Base-by-base conservation (phyloP, 306 rosid species). In the Acmispon strigosus region DNA sequence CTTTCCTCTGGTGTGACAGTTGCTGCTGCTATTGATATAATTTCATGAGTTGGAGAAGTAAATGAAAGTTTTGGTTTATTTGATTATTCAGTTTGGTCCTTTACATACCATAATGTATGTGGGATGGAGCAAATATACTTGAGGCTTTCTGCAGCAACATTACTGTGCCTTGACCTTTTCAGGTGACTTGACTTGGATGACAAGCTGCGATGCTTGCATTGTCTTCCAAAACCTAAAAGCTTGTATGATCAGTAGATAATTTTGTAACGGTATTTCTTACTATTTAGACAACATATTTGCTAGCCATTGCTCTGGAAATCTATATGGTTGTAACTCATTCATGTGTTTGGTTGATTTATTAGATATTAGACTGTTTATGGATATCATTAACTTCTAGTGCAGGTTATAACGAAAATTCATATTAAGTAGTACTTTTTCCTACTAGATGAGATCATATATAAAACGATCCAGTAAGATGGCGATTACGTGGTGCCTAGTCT, bases 131-230 rank as follows among this genome's bases (percentile, higher is more conserved):
- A 61, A 37, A 49, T 66, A 66, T 61, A 73, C 77, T 62, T 66
- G 15, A 24, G 75, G 76, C 80, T 78, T 76, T 73, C 36, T 81
- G 81, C 82, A 58, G 80, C 84, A 70, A 63, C 78, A 55, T 84
- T 72, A 10, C 66, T 24, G 22, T 62, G 70, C 43, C 75, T 69
- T 66, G 44, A 71, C 66, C 32, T 39, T 61, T 68, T 66, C 78
- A 66, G 37, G 62, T 75, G 75, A 75, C 43, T 17, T 75, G 75
- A 75, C 43, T 17, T 39, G 43, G 22, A 66, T 66, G 62, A 81
- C 75, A 63, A 63, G 65, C 74, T 69, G 76, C 68, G 22, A 29
- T 62, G 49, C 49, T 76, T 74, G 19, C 48, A 32, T 36, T 76
- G 64, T 75, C 70, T 42, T 72, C 59, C 59, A 53, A 64, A 74